Base-by-base conservation (phyloP, 805 yeast genomes). In the Brettanomyces naardenensis region DNA sequence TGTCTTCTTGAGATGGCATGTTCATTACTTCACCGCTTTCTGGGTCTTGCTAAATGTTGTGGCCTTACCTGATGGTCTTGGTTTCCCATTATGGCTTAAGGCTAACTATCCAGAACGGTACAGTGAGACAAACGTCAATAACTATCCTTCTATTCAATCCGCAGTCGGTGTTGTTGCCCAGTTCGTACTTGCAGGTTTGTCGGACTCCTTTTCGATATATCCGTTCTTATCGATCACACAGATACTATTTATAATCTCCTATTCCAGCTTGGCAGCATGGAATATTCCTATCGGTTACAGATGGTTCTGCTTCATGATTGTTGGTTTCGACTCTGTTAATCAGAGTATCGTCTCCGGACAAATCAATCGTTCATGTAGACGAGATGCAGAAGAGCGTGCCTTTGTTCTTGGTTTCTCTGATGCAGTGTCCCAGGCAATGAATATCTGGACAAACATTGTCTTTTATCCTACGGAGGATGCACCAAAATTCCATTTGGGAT, bases 1-100 rank as follows among this genome's bases (percentile, higher is more conserved):
- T 33, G 68, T 77, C 15, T 57, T 78, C 34, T 54, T 67, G 3
- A 62, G 71, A 23, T 78, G 84, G 82, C 75, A 76, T 36, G 66
- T 81, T 42, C 78, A 77, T 58, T 66, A 75, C 2, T 53, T 80
- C 21, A 57, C 71, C 5, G 56, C 75, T 5, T 73, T 75, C 59
- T 73, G 75, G 46, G 65, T 75, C 27, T 64, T 77, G 47, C 73
- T 80, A 38, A 76, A 79, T 77, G 78, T 79, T 58, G 72, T 73
- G 50, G 70, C 71, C 53, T 76, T 75, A 43, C 69, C 74, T 2
- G 62, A 69, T 15, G 65, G 75, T 34, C 81, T 82, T 11, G 66
- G 78, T 9, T 77, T 70, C 49, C 56, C 72, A 4, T 61, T 82
- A 41, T 35, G 37, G 37, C 31, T 35, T 14, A 19, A 35, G n/a